Percentiles rank a stretch among this genome's conserved stretches.
phyloP scores from a whole-genome alignment of 148 eudicot genomes.

The Arctostaphylos glauca region DNA sequence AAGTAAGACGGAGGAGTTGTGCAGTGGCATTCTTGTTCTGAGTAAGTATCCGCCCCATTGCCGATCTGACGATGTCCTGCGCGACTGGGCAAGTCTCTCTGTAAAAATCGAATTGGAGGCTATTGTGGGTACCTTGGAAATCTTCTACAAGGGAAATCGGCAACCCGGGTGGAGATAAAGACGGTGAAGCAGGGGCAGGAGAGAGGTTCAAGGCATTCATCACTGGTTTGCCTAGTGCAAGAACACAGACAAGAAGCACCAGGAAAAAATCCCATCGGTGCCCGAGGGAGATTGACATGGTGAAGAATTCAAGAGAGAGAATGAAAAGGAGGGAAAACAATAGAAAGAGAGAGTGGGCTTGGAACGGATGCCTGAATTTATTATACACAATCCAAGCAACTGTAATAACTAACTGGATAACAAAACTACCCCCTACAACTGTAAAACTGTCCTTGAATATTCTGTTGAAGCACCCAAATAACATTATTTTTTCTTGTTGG shows the following conservation, averaged over 20 bases:
- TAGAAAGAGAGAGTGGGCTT: not conserved
- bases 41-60: not conserved
- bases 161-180: not conserved
- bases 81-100: conserved; percentile 7
- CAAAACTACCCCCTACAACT: no score
- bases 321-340: not conserved
- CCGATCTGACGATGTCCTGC: not conserved
- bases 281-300: not conserved
- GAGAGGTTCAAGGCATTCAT: not conserved
- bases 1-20: conserved; percentile 9
- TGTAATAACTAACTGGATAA: not conserved
- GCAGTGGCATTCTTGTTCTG: conserved; percentile 4
- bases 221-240: not conserved
- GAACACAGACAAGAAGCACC: not conserved
- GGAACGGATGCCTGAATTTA: no score
- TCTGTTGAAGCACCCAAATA: no score
- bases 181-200: not conserved
- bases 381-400: not conserved
- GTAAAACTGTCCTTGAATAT: no score
- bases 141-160: not conserved
- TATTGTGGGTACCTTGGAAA: not conserved
- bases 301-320: not conserved
- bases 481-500: no score
- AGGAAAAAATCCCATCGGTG: not conserved
- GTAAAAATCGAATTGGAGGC: conserved; percentile 10